Percentiles rank a stretch among this genome's conserved stretches.
phyloP scores from a whole-genome alignment of 2,329 filamentous ascomycete species.

The Phialophora expanda region DNA sequence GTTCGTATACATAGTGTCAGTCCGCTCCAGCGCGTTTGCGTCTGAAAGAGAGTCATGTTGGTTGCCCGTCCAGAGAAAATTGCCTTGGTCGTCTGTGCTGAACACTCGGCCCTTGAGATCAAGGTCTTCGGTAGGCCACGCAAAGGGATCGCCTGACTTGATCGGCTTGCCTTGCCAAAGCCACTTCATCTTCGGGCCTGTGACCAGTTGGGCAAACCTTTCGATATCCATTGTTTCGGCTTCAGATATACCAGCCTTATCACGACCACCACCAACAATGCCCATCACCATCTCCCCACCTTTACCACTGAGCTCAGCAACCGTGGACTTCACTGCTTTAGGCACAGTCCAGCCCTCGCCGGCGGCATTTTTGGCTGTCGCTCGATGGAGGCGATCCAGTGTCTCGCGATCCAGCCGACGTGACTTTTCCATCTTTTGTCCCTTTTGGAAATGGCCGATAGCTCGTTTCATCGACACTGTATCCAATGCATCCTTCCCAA shows the following conservation, averaged over 20 bases:
- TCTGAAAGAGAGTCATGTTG: conserved; percentile 30
- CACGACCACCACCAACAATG: conserved; percentile 83
- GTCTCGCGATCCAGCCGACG: conserved; percentile 83
- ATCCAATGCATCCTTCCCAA: conserved; percentile 91
- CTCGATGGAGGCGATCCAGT: conserved; percentile 76
- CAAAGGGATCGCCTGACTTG: conserved; percentile 56
- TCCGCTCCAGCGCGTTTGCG: conserved; percentile 29
- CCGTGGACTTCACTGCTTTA: conserved; percentile 90
- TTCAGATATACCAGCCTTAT: conserved; percentile 88
- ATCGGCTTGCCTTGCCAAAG: conserved; percentile 90
- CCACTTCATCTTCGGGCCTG: conserved; percentile 87
- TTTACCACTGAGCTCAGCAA: conserved; percentile 91
- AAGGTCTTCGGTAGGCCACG: conserved; percentile 31
- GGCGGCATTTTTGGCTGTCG: conserved; percentile 87
- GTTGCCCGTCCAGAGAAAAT: conserved; percentile 53
- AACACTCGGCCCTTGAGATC: conserved; percentile 48
- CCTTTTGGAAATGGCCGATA: conserved; percentile 87
- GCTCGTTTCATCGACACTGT: conserved; percentile 79
- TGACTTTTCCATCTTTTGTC: conserved; percentile 77
- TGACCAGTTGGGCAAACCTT: conserved; percentile 75
- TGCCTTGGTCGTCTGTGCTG: conserved; percentile 53
- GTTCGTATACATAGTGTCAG: conserved; percentile 31
- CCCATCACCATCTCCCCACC: conserved; percentile 93
- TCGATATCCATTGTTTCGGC: conserved; percentile 92
- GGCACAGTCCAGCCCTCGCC: conserved; percentile 92